Percentiles rank a stretch among this genome's conserved stretches.
Evolutionary conservation across 306 rosid species (phyloP).

Genomic region (Vigna angularis): DNA sequence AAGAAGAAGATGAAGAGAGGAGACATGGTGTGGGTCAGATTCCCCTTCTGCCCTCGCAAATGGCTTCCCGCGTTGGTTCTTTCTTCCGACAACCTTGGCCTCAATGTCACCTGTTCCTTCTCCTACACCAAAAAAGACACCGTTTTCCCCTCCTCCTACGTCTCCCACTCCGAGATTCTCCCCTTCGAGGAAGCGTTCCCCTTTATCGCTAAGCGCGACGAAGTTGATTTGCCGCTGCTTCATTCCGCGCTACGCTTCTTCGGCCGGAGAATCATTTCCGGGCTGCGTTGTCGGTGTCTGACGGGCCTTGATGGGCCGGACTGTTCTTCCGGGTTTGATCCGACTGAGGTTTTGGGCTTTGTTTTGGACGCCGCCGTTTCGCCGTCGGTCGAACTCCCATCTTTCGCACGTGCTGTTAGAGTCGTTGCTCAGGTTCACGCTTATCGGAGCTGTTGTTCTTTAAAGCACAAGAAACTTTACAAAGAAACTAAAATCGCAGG

Average conservation of each 20-base stretch:
- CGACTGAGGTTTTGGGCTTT: slow-evolving; percentile 41
- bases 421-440: slow-evolving; percentile 48
- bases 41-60: slow-evolving; percentile 16
- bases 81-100: slow-evolving; percentile 19
- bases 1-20: slow-evolving; percentile 11
- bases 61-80: slow-evolving; percentile 49
- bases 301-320: not conserved
- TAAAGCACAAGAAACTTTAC: slow-evolving; percentile 38
- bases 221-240: not conserved
- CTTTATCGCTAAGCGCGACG: not conserved
- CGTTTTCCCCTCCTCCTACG: not conserved
- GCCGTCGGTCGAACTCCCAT: slow-evolving; percentile 42
- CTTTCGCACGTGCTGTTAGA: slow-evolving; percentile 41
- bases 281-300: slow-evolving; percentile 41
- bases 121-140: slow-evolving; percentile 42
- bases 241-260: slow-evolving; percentile 43
- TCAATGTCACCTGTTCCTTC: slow-evolving; percentile 53
- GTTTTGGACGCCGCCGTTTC: slow-evolving; percentile 44
- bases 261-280: slow-evolving; percentile 36
- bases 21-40: slow-evolving; percentile 50
- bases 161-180: slow-evolving; percentile 37
- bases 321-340: slow-evolving; percentile 10
- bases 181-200: slow-evolving; percentile 45
- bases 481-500: slow-evolving; percentile 28
- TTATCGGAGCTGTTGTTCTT: slow-evolving; percentile 40